Base-by-base conservation (phyloP, 2,329 filamentous ascomycete genomes). In the Coniochaeta sp. region DNA sequence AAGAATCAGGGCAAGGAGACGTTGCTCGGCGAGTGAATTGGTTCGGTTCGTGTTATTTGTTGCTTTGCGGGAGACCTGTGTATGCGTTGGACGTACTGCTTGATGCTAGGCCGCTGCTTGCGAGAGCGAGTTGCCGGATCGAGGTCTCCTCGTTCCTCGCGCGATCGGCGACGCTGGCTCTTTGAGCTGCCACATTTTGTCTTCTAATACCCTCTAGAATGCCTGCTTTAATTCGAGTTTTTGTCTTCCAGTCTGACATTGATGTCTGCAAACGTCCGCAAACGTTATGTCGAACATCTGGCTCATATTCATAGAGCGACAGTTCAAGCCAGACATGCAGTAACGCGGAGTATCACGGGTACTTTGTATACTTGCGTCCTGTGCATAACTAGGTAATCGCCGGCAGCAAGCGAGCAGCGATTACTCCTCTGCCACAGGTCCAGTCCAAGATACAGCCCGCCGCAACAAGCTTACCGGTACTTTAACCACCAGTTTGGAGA, bases 1-100 rank as follows among this genome's bases (percentile, higher is more conserved):
- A 65, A 63, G 58, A 52, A 57, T 1, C 57, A 65, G 22, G 69
- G 68, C 26, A 68, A 63, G 56, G 66, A 66, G 54, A 64, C 70
- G 4, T 56, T 56, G 54, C 54, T 52, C 26, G 47, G 24, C 3
- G 47, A 52, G 47, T 52, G 26, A 30, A 30, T 12, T 17, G 22
- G 47, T 22, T 52, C 17, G 24, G 10, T 17, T 28, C 30, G 24
- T 24, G 5, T 19, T 47, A 22, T 9, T 30, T 52, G 6, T 30
- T 30, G 17, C 4, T 6, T 2, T 16, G 47, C 26, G 4, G 47
- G 19, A 10, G 8, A 47, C 19, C 12, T 24, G 42, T 17, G 4
- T 22, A n/a, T n/a, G 10, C 5, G 19, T 47, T 47, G 42, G 19
- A 2, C 2, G 19, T 22, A 24, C 42, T 47, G 42, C 22, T 47